Evolutionary conservation across 108 stramenopile species (phyloP).

Genomic region (Skeletonema costatum): DNA sequence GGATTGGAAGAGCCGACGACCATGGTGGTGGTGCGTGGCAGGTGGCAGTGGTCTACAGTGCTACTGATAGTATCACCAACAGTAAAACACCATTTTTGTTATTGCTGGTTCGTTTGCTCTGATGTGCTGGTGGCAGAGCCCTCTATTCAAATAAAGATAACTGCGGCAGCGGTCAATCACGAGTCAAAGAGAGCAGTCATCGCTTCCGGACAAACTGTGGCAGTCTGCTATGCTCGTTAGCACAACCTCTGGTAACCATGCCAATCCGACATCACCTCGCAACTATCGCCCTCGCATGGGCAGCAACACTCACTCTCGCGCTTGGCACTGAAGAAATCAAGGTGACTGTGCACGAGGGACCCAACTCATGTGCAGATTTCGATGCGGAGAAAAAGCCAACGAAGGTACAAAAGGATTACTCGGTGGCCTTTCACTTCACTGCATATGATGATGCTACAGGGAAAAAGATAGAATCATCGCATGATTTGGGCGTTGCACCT

Average conservation of each 20-base stretch:
- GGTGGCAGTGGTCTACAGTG: no score
- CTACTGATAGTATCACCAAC: no score
- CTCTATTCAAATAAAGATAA: no score
- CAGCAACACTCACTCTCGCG: background rate
- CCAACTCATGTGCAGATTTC: slow-evolving; percentile 10
- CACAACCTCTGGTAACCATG: background rate
- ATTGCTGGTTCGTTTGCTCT: no score
- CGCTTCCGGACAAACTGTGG: no score
- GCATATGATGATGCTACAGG: slow-evolving; percentile 3
- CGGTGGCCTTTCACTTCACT: slow-evolving; percentile 38
- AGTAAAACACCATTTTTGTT: no score
- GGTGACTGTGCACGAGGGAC: slow-evolving; percentile 37
- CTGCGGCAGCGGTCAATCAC: no score
- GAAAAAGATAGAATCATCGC: slow-evolving; percentile 27
- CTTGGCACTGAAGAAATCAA: background rate
- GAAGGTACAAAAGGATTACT: slow-evolving; percentile 7
- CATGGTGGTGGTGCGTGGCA: no score
- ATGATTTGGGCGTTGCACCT: slow-evolving; percentile 28
- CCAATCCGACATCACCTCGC: background rate
- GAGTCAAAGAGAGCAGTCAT: no score
- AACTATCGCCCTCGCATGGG: background rate
- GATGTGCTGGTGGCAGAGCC: no score
- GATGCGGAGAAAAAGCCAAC: slow-evolving; percentile 12
- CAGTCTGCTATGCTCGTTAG: no score
- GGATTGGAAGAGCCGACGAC: background rate